Evolutionary conservation across 2,329 filamentous ascomycete genomes (phyloP).

Genomic region (Pseudogymnoascus sp.): DNA sequence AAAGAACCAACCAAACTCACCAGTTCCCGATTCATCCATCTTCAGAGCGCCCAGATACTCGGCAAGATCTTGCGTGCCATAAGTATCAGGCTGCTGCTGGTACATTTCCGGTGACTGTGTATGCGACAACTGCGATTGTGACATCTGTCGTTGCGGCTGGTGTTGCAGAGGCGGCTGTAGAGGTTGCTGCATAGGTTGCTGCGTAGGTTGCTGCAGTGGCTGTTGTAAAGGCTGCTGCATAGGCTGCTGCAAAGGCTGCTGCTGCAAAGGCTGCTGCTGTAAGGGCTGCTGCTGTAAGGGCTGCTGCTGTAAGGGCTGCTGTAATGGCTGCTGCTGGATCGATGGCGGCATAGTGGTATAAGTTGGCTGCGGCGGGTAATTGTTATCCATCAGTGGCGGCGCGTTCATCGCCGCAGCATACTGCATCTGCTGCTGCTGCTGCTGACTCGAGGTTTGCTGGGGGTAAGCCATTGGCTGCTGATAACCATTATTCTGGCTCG

Average conservation of each 20-base stretch:
- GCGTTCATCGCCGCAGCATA: slow-evolving; percentile 45
- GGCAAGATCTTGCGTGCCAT: slow-evolving; percentile 62
- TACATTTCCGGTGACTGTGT: slow-evolving; percentile 41
- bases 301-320: background rate
- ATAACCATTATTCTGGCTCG: slow-evolving; percentile 32
- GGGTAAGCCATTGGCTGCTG: slow-evolving; percentile 14
- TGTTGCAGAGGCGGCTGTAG: background rate
- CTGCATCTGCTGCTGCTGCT: slow-evolving; percentile 41
- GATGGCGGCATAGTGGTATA: slow-evolving; percentile 46
- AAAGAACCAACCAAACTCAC: slow-evolving; percentile 39
- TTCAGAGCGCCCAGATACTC: slow-evolving; percentile 79
- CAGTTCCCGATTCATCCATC: slow-evolving; percentile 78
- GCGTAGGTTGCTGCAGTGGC: slow-evolving; percentile 8
- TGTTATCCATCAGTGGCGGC: slow-evolving; percentile 41
- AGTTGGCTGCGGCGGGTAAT: slow-evolving; percentile 37
- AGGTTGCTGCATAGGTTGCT: slow-evolving; percentile 13
- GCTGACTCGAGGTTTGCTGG: slow-evolving; percentile 32
- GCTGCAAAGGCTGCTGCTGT: no score
- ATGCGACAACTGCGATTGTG: slow-evolving; percentile 14
- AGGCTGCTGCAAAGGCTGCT: no score
- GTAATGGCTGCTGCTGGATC: slow-evolving; percentile 30
- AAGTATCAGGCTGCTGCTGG: slow-evolving; percentile 52
- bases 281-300: no score
- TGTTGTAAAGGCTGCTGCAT: background rate
- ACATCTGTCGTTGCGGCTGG: slow-evolving; percentile 12